phyloP scores from a whole-genome alignment of 306 rosid genomes.

The Casuarina cunninghamiana region DNA sequence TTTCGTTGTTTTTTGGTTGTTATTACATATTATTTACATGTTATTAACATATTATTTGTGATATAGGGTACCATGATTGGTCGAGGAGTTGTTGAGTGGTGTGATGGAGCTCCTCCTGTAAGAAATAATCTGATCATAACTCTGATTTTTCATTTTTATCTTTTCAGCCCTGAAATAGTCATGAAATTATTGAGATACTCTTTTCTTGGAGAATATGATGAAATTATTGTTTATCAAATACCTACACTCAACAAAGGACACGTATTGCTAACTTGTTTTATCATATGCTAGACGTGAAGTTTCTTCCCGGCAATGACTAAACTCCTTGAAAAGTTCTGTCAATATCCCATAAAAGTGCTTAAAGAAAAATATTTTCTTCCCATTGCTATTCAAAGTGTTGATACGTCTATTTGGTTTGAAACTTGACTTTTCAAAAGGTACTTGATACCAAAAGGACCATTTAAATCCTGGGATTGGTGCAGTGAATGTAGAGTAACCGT shows the following conservation, averaged over 20 bases:
- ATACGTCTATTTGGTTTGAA: neutral
- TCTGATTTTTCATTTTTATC: neutral
- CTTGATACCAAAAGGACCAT: neutral
- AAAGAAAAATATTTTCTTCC: neutral
- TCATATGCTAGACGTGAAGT: neutral
- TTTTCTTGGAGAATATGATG: neutral
- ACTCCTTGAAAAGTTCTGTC: neutral
- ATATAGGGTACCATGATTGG: slow-evolving; percentile 72
- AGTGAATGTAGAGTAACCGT: neutral
- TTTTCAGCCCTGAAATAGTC: neutral
- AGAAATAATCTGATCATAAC: slow-evolving; percentile 34
- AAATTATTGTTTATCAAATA: neutral
- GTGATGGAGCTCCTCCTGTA: slow-evolving; percentile 89
- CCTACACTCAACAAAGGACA: neutral
- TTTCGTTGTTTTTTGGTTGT: neutral
- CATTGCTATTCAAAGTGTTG: neutral
- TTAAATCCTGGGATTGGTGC: neutral
- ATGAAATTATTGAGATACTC: neutral
- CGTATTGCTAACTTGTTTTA: neutral
- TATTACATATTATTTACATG: slow-evolving; percentile 9
- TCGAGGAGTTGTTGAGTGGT: slow-evolving; percentile 75
- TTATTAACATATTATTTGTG: slow-evolving; percentile 7
- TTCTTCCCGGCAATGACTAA: neutral
- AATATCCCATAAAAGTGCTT: neutral
- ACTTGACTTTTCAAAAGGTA: neutral